Evolutionary conservation across 2,329 filamentous ascomycete species (phyloP), one percentile per base, ranked within the genome.

Genomic region (Aureobasidium lini): DNA sequence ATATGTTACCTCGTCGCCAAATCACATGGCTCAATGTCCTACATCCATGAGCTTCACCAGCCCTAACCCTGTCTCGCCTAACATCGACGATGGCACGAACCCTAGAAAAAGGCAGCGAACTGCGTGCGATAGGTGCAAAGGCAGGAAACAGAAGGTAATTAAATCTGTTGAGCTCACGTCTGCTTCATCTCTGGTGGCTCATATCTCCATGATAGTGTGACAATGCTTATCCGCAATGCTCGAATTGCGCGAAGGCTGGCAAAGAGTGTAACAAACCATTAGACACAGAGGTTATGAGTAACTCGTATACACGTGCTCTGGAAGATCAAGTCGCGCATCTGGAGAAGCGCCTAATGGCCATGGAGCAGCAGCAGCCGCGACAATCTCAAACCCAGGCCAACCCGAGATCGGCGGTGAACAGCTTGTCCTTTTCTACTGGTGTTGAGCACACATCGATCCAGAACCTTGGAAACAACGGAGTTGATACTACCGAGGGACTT

Each of bases 121-220:
- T n/a, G 48, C 48, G 23, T 52, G 48, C 34, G 48, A 52, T 52
- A 37, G 48, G 11, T 52, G 48, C 48, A 52, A 52, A 52, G 11
- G 16, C 8, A 37, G 48, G 6, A 52, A 52, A 52, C 48, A 52
- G 28, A 37, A 40, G 32, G 48, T 52, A 29, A 13, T 4, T 15
- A 3, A 6, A 37, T 9, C 3, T 4, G 37, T 40, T 40, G 16
- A n/a, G 16, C 32, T 37, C n/a, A 11, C 10, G 37, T 10, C n/a
- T 6, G 10, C 8, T 52, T 31, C 34, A 29, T 32, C 6, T 18
- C 8, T 37, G n/a, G 13, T 32, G 3, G 16, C 44, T 47, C 29
- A 47, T 32, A 18, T n/a, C 15, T 37, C 34, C 15, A 5, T 6
- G 5, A 28, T 40, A 52, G 48, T 52, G 48, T 39, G 48, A 52